phyloP scores from a whole-genome alignment of 1,284 basidiomycete genomes.

The Naganishia albida region DNA sequence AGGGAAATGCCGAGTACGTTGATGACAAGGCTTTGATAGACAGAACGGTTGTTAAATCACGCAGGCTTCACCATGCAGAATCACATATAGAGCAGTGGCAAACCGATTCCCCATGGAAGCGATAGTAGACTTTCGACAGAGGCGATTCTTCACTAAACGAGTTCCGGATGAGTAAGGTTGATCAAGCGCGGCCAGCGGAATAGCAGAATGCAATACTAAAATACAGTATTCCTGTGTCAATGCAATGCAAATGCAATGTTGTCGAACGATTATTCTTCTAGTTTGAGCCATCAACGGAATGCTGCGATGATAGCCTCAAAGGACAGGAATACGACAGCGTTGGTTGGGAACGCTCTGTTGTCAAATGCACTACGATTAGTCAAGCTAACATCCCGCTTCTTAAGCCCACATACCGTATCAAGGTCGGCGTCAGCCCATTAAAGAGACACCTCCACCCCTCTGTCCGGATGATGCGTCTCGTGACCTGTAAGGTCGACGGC shows the following conservation, averaged over 20 bases:
- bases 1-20: slow-evolving; percentile 2
- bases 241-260: slow-evolving; percentile 24
- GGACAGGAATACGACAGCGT: slow-evolving; percentile 54
- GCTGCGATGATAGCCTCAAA: slow-evolving; percentile 51
- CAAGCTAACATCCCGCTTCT: slow-evolving; percentile 8
- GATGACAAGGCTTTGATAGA: no score
- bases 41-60: no score
- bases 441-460: slow-evolving; percentile 57
- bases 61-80: no score
- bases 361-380: neutral
- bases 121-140: neutral
- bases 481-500: slow-evolving; percentile 39
- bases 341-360: slow-evolving; percentile 47
- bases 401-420: slow-evolving; percentile 65
- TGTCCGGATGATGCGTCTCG: slow-evolving; percentile 62
- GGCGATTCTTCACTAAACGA: neutral
- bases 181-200: neutral
- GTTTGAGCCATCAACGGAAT: slow-evolving; percentile 8
- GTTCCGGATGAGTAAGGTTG: neutral
- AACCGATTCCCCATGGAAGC: neutral
- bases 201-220: slow-evolving; percentile 9
- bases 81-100: neutral
- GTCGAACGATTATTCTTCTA: neutral
- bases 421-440: slow-evolving; percentile 71
- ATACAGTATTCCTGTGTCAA: slow-evolving; percentile 11